These are phyloP conservation scores for Ogataea saltuana DNA, from an alignment of 805 yeast species.

Conservation along the genomic window DNA sequence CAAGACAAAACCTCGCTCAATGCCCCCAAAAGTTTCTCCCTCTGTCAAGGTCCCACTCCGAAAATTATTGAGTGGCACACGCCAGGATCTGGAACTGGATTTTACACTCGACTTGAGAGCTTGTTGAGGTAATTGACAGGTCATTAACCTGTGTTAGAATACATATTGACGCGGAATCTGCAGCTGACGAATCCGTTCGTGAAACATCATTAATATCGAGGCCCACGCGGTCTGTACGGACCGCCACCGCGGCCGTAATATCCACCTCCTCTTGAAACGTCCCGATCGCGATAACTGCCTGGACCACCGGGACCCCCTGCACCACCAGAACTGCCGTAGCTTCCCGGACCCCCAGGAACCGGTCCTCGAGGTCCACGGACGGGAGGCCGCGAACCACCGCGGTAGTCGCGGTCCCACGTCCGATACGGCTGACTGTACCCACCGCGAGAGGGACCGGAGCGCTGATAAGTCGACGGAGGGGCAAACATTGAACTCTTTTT, in stretches of 20 bases:
- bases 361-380: not conserved
- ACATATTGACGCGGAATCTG: no score
- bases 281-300: conserved; percentile 5
- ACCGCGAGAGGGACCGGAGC: conserved; percentile 2
- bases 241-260: conserved; percentile 8
- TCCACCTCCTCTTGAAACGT: conserved; percentile 9
- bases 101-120: no score
- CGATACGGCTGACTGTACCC: conserved; percentile 1
- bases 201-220: conserved; percentile 9
- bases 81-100: no score
- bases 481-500: conserved; percentile 21
- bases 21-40: not conserved
- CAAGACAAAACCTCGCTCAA: not conserved
- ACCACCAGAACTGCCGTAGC: conserved; percentile 15
- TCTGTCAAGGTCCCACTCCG: conserved; percentile 4
- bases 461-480: conserved; percentile 20
- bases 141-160: not conserved
- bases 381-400: not conserved
- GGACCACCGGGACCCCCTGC: conserved; percentile 9
- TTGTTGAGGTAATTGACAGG: no score
- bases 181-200: no score
- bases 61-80: conserved; percentile 5
- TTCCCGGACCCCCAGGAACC: conserved; percentile 3
- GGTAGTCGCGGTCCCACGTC: conserved; percentile 7
- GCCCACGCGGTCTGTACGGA: conserved; percentile 10